Conservation (phyloP, 2,329 filamentous ascomycete genomes). For the Dichotomopilus funicola region DNA sequence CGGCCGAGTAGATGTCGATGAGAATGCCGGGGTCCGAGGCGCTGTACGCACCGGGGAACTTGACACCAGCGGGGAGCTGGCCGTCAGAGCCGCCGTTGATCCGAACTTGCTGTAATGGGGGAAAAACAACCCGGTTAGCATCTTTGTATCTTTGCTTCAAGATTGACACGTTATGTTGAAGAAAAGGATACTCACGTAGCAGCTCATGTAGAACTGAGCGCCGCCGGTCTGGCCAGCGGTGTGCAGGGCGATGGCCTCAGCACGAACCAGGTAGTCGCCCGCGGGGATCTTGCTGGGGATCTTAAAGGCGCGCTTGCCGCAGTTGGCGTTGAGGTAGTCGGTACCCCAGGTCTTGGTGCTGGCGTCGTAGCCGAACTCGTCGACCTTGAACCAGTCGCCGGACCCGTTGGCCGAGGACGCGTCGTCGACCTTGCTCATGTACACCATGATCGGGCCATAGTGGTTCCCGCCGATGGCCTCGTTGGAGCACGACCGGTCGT, state of each 20-base stretch:
- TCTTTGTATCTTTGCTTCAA: not conserved
- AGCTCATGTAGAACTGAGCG: constrained; percentile 25
- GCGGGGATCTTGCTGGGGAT: constrained; percentile 35
- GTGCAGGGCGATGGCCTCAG: constrained; percentile 41
- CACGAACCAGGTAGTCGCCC: constrained; percentile 39
- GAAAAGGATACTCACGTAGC: constrained; percentile 18
- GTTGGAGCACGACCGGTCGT: constrained; percentile 38
- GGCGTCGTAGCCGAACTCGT: constrained; percentile 42
- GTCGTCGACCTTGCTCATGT: constrained; percentile 44
- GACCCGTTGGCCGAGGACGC: constrained; percentile 38
- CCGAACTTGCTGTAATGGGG: constrained; percentile 35
- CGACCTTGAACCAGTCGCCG: constrained; percentile 21
- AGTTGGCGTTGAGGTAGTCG: constrained; percentile 24
- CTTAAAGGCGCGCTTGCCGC: constrained; percentile 31
- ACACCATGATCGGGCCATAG: constrained; percentile 47
- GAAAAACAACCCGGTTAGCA: not conserved
- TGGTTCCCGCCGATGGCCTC: constrained; percentile 50
- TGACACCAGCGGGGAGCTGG: constrained; percentile 36
- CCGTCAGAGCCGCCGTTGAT: constrained; percentile 30
- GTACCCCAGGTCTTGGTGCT: constrained; percentile 39
- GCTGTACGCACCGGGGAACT: constrained; percentile 44
- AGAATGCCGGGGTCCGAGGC: constrained; percentile 41
- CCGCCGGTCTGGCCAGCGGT: constrained; percentile 26
- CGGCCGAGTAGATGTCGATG: constrained; percentile 38
- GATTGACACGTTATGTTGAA: not conserved